Base-by-base conservation (phyloP, 2,329 filamentous ascomycete genomes). In the Cladophialophora immunda region DNA sequence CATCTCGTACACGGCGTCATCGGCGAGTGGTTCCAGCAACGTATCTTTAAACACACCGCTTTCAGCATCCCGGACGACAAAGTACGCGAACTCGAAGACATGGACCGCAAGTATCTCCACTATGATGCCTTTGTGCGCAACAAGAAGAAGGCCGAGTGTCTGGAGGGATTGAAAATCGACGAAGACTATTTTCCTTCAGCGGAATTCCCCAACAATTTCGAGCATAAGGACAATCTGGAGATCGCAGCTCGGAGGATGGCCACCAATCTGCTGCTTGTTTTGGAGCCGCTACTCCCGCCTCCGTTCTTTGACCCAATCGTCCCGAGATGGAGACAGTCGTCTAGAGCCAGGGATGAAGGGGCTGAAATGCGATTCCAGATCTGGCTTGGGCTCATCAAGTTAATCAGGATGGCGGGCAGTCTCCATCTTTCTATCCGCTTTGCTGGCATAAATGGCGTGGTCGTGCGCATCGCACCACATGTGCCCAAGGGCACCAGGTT, bases 1-100 rank as follows among this genome's bases (percentile, higher is more conserved):
- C 56, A 68, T 22, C 59, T 74, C 25, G 61, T 73, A 22, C 66
- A 68, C 41, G 70, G 62, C 2, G 62, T 71, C 45, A 25, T 73
- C 15, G 68, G 63, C 22, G 65, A 71, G 45, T 70, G 57, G 50
- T 65, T 71, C 45, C 62, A 61, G 32, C 60, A 68, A 27, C 64
- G 64, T 13, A 68, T 73, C 47, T 73, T 73, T 63, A 70, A 71
- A 15, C 55, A 68, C 41, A 70, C 71, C 6, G 58, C 60, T 1
- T 71, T 69, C 30, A 65, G 67, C 27, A 34, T 69, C 6, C 38
- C 36, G 11, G 50, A 61, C 19, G 47, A 58, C 11, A 19, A 58
- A 13, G n/a, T 63, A 8, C 27, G 65, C n/a, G 19, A 52, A 34
- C 59, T 71, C 27, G 61, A 62, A 58, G 62, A 64, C n/a, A 58